A percentile compares a stretch with the other conserved stretches of the same genome.
Evolutionary conservation across 2,329 filamentous ascomycete genomes (phyloP).

Genomic region (Colletotrichum agaves): DNA sequence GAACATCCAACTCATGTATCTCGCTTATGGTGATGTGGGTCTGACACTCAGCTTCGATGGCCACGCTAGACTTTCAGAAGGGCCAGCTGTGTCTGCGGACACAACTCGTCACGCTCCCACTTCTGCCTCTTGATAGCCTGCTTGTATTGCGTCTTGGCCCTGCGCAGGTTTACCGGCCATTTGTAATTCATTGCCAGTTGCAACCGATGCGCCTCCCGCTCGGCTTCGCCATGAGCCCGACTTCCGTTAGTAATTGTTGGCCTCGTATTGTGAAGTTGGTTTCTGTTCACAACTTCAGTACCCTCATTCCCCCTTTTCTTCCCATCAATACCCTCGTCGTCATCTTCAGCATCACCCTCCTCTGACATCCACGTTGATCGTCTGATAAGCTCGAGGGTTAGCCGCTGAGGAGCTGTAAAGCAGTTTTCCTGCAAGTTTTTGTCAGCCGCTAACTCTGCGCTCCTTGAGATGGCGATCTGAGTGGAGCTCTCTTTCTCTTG

Average conservation of each 20-base stretch:
- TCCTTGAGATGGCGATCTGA: too few species aligned
- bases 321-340: background rate
- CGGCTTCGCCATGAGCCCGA: background rate
- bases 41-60: too few species aligned
- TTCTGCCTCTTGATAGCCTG: conserved; percentile 21
- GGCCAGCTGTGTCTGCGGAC: conserved; percentile 5
- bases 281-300: too few species aligned
- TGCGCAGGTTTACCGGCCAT: conserved; percentile 21
- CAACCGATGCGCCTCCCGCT: conserved; percentile 8
- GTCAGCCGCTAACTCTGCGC: too few species aligned
- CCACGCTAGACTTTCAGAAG: background rate
- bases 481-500: too few species aligned
- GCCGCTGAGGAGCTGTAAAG: background rate
- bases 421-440: background rate
- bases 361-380: background rate
- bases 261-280: too few species aligned
- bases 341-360: background rate
- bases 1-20: too few species aligned
- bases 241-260: too few species aligned
- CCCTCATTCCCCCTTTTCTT: too few species aligned
- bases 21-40: too few species aligned
- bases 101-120: conserved; percentile 31
- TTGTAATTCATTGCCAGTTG: conserved; percentile 13
- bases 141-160: conserved; percentile 10
- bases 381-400: background rate